Conservation (phyloP, 2,329 filamentous ascomycete genomes). For the Aspergillus clavatus region DNA sequence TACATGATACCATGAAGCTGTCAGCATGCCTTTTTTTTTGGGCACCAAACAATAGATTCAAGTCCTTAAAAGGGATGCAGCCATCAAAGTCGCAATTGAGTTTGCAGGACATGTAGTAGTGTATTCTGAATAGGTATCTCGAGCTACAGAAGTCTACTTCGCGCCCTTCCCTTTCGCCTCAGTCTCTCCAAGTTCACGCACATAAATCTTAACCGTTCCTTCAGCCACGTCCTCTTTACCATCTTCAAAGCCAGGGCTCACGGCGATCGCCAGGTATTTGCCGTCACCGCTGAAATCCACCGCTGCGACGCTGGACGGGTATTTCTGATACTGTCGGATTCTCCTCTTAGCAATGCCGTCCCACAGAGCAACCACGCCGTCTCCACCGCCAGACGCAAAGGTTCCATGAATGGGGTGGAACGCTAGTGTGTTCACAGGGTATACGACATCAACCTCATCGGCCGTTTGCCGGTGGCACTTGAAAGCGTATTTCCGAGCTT, state of each 20-base stretch:
- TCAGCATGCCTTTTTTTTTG: background rate
- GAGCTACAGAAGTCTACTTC: conserved; percentile 47
- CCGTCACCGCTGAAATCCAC: conserved; percentile 74
- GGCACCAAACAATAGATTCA: too few species aligned
- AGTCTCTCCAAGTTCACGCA: conserved; percentile 77
- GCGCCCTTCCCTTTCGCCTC: conserved; percentile 82
- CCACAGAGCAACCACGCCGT: conserved; percentile 89
- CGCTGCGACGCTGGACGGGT: conserved; percentile 70
- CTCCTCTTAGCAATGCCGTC: conserved; percentile 85
- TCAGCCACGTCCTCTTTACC: conserved; percentile 72
- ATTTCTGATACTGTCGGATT: conserved; percentile 83
- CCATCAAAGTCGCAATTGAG: too few species aligned
- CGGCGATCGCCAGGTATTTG: conserved; percentile 69
- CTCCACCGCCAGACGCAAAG: conserved; percentile 83
- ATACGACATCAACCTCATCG: conserved; percentile 72
- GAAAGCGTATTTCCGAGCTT: conserved; percentile 95
- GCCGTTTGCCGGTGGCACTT: conserved; percentile 86
- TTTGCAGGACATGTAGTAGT: background rate
- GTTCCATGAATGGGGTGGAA: conserved; percentile 81
- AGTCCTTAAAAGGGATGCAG: too few species aligned
- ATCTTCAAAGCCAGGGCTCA: conserved; percentile 84
- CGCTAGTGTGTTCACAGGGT: conserved; percentile 82
- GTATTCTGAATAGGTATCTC: conserved; percentile 8
- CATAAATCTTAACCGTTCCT: conserved; percentile 68
- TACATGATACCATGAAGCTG: conserved; percentile 15